Base-by-base conservation (phyloP, 73 alveolate species). In the Paramecium biaurelia region DNA sequence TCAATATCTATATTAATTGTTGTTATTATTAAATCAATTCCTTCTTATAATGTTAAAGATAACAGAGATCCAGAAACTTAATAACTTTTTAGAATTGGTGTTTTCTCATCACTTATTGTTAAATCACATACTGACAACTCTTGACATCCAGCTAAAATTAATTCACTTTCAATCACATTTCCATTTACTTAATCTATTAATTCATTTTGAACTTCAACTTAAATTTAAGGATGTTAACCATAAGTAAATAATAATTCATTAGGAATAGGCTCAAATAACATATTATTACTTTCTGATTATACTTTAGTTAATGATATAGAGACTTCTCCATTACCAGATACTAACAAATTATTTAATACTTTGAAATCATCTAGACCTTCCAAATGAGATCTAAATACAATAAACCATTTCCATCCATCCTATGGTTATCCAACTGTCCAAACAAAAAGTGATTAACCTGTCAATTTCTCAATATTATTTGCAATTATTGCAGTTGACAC, bases 191-290 rank as follows among this genome's bases (percentile, higher is more conserved):
- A 9, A 37, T 53, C 67, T 53, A 12, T 1, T n/a, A 53, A 53
- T n/a, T 53, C 11, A 21, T 53, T n/a, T 53, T 53, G 7, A 2
- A 53, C 67, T 53, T 53, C 67, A 9, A 76, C 68, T 42, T 42
- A 4, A 1, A 76, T 70, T 76, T 76, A 43, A 9, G 90, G 90
- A n/a, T 20, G 26, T 10, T 38, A 8, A 18, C 63, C 12, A 76
- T 28, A 76, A 6, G 68, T 38, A 45, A 41, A 41, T 14, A 76
- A 32, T 45, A 41, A 76, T 41, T 76, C 72, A 45, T 35, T 41
- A n/a, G 90, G 90, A 76, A 76, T 76, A 23, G 90, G 90, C 6
- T 76, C 90, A 76, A 76, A 76, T 41, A 76, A 76, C 15, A 76
- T 10, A 24, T 45, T 76, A n/a, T 35, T 43, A 42, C 63, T 28